Evolutionary conservation across 768 basidiomycete species (phyloP).

Genomic region (Russula lepida): DNA sequence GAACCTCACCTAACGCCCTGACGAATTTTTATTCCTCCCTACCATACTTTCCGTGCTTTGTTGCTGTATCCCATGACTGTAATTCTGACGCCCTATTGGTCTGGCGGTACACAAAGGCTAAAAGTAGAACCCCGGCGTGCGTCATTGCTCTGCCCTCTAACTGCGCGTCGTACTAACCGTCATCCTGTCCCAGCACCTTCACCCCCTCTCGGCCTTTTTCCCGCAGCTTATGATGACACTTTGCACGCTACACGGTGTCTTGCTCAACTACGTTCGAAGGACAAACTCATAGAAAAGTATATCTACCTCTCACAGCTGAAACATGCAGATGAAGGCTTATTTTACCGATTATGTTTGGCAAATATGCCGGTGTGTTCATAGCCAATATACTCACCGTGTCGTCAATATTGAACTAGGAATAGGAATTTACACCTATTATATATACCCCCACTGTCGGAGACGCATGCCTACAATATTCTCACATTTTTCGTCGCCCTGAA

Average conservation of each 20-base stretch:
- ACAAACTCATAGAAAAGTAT: conserved; percentile 72
- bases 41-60: neutral
- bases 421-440: conserved; percentile 67
- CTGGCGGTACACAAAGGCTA: conserved; percentile 62
- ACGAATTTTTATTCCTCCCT: neutral
- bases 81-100: conserved; percentile 62
- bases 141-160: conserved; percentile 21
- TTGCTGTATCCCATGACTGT: conserved; percentile 26
- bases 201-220: conserved; percentile 49
- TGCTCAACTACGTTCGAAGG: conserved; percentile 66
- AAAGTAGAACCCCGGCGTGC: conserved; percentile 50
- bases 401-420: neutral
- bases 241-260: conserved; percentile 54
- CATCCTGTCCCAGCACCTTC: neutral
- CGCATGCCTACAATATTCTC: conserved; percentile 77
- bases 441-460: conserved; percentile 93
- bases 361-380: conserved; percentile 51
- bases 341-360: conserved; percentile 66
- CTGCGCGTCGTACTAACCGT: neutral
- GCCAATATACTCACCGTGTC: neutral
- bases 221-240: conserved; percentile 45
- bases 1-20: neutral
- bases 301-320: conserved; percentile 76
- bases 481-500: conserved; percentile 68
- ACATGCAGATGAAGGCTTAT: conserved; percentile 60